Base-by-base conservation (phyloP, 441 rosid species). In the Omphalea diandra region DNA sequence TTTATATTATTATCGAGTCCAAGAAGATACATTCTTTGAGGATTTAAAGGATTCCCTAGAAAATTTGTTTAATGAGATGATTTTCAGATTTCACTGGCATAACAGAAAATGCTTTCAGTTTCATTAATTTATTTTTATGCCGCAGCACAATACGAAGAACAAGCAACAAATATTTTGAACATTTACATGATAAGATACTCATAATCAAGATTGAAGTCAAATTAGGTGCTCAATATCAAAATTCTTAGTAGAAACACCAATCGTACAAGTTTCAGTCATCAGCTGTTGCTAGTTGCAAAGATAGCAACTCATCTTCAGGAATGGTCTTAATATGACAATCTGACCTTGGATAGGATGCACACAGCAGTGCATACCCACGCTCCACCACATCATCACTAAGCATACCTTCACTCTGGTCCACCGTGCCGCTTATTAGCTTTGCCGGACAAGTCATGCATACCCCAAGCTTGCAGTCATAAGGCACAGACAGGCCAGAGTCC, bases 381-480 rank as follows among this genome's bases (percentile, higher is more conserved):
- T 86, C 99, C 68, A 91, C 90, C 31, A 94, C 98, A 72, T 94
- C 98, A 55, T 94, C 97, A 70, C 97, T 91, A 26, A 91, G 88
- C 99, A 91, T 90, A 15, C 99, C 98, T 22, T 86, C 98, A 66
- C 96, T 90, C 82, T 94, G 96, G 81, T 93, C 96, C 10, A 94
- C 96, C 0, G 82, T 55, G 17, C 98, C 96, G 32, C 82, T 72
- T 3, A 88, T 47, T 9, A 94, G 87, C 76, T 78, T 82, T 38
- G 98, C 98, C 3, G 98, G 98, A 79, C 97, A 94, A 40, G 98
- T 94, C 98, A 94, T 94, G 86, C 97, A 94, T 36, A 94, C 98
- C n/a, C n/a, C 98, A 59, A 94, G 97, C 52, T 88, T 86, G 82
- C 98, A 91, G 70, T 91, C 98, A 70, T 94, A 87, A 0, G 97